Conservation (phyloP, 495 filamentous ascomycete genomes). For the Podospora pseudopauciseta region DNA sequence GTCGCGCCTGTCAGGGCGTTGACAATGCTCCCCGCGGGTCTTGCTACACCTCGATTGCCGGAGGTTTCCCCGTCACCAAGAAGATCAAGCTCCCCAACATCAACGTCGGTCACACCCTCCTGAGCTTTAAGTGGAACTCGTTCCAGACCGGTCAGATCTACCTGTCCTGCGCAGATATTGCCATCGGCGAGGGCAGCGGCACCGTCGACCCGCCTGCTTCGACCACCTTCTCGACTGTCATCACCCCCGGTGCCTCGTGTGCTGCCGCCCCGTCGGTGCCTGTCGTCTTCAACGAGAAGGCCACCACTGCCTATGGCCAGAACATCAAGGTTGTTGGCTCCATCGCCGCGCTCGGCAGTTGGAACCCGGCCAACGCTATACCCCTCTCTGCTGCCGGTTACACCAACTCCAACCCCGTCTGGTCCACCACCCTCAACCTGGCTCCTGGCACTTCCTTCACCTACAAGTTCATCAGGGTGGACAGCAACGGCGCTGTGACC, state of each 20-base stretch:
- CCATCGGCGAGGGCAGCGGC: conserved; percentile 32
- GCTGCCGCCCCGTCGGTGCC: conserved; percentile 46
- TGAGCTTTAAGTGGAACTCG: conserved; percentile 55
- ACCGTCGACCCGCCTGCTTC: conserved; percentile 47
- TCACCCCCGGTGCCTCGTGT: conserved; percentile 40
- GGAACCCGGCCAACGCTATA: conserved; percentile 48
- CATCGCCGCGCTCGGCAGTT: conserved; percentile 53
- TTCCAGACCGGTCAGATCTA: conserved; percentile 57
- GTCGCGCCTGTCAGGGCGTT: conserved; percentile 48
- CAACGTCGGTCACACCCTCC: conserved; percentile 46
- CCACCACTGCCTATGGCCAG: conserved; percentile 54
- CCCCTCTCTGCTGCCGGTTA: conserved; percentile 54
- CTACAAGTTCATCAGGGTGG: conserved; percentile 67
- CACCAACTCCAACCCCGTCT: conserved; percentile 53
- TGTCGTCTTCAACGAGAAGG: conserved; percentile 57
- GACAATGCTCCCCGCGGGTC: conserved; percentile 44
- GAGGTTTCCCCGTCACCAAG: conserved; percentile 55
- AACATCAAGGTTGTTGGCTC: conserved; percentile 58
- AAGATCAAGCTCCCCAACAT: conserved; percentile 50
- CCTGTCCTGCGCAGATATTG: conserved; percentile 53
- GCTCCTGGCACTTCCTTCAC: conserved; percentile 53
- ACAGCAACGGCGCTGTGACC: conserved; percentile 48
- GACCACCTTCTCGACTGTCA: conserved; percentile 35
- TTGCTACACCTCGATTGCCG: conserved; percentile 51
- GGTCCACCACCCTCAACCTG: conserved; percentile 51